Base-by-base conservation (phyloP, 2,329 filamentous ascomycete genomes). In the Diaporthe destruens region DNA sequence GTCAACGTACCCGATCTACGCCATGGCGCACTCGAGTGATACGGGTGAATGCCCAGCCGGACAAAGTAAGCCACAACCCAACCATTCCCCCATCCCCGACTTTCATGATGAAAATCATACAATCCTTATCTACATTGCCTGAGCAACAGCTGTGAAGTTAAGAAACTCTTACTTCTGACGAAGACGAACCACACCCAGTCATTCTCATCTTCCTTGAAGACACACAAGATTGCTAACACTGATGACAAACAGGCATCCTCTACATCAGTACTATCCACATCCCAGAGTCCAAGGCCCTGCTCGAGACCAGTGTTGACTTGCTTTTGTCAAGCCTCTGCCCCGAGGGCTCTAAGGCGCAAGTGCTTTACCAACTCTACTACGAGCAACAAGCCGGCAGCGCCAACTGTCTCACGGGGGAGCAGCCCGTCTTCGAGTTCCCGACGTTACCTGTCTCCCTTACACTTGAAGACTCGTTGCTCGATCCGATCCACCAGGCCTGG, bases 111-210 rank as follows among this genome's bases (percentile, higher is more conserved):
- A 74, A 63, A 67, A 67, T 49, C 23, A 87, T 83, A 84, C 84
- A 89, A 84, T 83, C 84, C 95, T 98, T 98, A 98, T 98, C 96
- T 98, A 98, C 96, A 98, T 98, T 98, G 95, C 93, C 96, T 95
- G 96, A 97, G 93, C 85, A 85, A 83, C 88, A 88, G 85, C 85
- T 79, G 92, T 97, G 95, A 97, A 91, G 95, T 96, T 65, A 88
- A 88, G 61, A 66, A 66, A 87, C 82, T 87, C 87, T 89, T 89
- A 74, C 90, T 95, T 93, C 61, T 66, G 61, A 66, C 96, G 92
- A 96, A 91, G 94, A 85, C 83, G 32, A 42, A 79, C 76, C 75
- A 71, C 42, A 75, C 69, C 59, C 32, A 71, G 67, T 39, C 69
- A 25, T 59, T 44, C 57, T 71, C 49, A 74, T 78, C 71, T 74